Base-by-base conservation (phyloP, 176 grass and related monocot genomes). In the Musa beccarii region DNA sequence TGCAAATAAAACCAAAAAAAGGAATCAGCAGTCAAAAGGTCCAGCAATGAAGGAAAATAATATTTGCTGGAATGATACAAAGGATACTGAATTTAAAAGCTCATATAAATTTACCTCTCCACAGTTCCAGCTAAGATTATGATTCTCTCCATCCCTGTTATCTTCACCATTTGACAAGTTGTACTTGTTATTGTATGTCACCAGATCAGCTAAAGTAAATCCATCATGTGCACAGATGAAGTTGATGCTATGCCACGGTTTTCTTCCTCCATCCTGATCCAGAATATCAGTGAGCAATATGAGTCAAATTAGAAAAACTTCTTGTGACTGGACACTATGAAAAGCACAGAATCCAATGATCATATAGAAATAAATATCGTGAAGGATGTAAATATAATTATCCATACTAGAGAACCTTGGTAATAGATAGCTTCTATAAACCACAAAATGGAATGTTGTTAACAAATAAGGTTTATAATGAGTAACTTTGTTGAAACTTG, bases 191-290 rank as follows among this genome's bases (percentile, higher is more conserved):
- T 98, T 91, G 69, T 98, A 98, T 50, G 88, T 87, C 21, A 98
- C 94, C 78, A 98, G 82, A 89, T 98, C 94, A 78, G 88, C 90
- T 84, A 93, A 80, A 53, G 94, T 91, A 89, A 98, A 98, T 16
- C 94, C 94, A 80, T 98, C 94, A 79, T 98, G 94, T 63, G 90
- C 94, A 76, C 90, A 98, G n/a, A 98, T 82, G 76, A 98, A 98
- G 49, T 98, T 98, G 63, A 98, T 79, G 75, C 94, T 98, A 66
- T 98, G 84, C 90, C 90, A 98, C 43, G 94, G 88, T 81, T 93
- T 98, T 78, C 94, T 93, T 63, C 90, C 94, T 54, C 94, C 94
- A 70, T 69, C 84, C 94, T 98, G 84, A 73, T 83, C 16, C 76
- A 64, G 14, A 52, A 63, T 16, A 76, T 56, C 25, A 79, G 78